Evolutionary conservation across 352 stramenopile genomes (phyloP).

Genomic region (Phytophthora colocasiae): DNA sequence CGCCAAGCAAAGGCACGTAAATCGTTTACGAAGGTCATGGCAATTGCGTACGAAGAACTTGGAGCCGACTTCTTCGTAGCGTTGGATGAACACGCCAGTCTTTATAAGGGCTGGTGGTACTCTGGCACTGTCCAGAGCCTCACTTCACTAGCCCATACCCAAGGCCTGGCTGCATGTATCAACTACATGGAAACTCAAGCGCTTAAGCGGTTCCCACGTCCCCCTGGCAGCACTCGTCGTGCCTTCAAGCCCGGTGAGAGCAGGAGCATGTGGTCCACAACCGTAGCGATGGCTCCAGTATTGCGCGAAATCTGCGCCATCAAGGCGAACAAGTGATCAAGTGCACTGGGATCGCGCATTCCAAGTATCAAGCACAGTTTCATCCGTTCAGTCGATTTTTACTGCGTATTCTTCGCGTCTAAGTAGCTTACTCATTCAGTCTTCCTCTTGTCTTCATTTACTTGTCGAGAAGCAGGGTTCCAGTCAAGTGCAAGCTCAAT

Average conservation of each 20-base stretch:
- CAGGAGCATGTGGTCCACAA: constrained; percentile 33
- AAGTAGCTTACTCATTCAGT: not conserved
- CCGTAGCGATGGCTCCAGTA: constrained; percentile 1
- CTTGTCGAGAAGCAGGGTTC: constrained; percentile 20
- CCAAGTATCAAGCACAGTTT: no score
- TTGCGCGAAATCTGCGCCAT: constrained; percentile 25
- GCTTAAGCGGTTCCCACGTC: constrained; percentile 21
- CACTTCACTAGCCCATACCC: constrained; percentile 6
- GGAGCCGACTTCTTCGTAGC: constrained; percentile 29
- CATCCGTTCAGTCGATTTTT: no score
- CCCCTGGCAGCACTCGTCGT: not conserved
- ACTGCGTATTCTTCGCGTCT: not conserved
- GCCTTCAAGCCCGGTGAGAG: constrained; percentile 5
- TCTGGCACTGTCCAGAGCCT: constrained; percentile 11
- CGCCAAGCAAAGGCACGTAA: constrained; percentile 25
- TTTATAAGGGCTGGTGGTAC: constrained; percentile 38
- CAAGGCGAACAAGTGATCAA: constrained; percentile 13
- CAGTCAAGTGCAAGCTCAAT: constrained; percentile 75
- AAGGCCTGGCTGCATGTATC: constrained; percentile 14
- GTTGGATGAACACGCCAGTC: constrained; percentile 18
- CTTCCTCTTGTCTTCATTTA: constrained; percentile 10
- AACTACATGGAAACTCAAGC: constrained; percentile 30
- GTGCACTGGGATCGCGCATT: not conserved
- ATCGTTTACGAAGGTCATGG: constrained; percentile 26
- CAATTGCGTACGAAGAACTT: constrained; percentile 14